phyloP scores from a whole-genome alignment of 495 filamentous ascomycete species.

The Penicillium steckii region DNA sequence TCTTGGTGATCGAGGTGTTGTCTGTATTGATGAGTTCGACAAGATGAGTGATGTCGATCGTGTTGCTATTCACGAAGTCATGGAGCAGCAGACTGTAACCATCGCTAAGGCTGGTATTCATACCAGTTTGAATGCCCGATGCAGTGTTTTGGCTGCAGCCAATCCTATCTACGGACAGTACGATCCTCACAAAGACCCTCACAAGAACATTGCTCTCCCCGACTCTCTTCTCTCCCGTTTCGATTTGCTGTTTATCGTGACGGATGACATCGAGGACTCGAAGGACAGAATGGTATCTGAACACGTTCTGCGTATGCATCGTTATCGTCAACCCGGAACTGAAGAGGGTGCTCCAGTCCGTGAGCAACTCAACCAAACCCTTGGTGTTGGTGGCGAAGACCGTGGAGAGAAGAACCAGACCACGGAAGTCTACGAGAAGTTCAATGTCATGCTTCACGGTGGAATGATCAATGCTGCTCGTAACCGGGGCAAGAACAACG shows the following conservation, averaged over 20 bases:
- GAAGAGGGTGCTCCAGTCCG: constrained; percentile 96
- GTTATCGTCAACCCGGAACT: constrained; percentile 88
- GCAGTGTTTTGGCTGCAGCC: constrained; percentile 93
- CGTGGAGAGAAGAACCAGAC: constrained; percentile 69
- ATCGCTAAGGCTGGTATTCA: constrained; percentile 99
- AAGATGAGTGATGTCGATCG: constrained; percentile 99
- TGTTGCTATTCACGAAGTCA: constrained; percentile 99
- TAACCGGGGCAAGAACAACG: constrained; percentile 68
- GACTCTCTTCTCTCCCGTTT: constrained; percentile 98
- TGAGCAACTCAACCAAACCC: constrained; percentile 78
- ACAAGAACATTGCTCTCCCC: constrained; percentile 96
- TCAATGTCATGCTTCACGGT: constrained; percentile 91
- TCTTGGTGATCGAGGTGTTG: constrained; percentile 91
- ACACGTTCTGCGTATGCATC: constrained; percentile 96
- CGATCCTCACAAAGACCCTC: constrained; percentile 96
- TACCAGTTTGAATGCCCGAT: constrained; percentile 94
- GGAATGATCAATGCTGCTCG: constrained; percentile 78
- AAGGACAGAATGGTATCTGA: constrained; percentile 90
- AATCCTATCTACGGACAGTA: constrained; percentile 99
- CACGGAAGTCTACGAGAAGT: constrained; percentile 95
- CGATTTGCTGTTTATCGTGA: constrained; percentile 96
- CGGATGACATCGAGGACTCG: constrained; percentile 94
- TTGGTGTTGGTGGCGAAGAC: constrained; percentile 85
- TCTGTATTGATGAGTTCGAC: constrained; percentile 99
- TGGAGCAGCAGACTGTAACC: constrained; percentile 99